Percentiles rank a stretch among this genome's conserved stretches.
Conservation (phyloP, 176 grass and related monocot species). For the Thalia dealbata region DNA sequence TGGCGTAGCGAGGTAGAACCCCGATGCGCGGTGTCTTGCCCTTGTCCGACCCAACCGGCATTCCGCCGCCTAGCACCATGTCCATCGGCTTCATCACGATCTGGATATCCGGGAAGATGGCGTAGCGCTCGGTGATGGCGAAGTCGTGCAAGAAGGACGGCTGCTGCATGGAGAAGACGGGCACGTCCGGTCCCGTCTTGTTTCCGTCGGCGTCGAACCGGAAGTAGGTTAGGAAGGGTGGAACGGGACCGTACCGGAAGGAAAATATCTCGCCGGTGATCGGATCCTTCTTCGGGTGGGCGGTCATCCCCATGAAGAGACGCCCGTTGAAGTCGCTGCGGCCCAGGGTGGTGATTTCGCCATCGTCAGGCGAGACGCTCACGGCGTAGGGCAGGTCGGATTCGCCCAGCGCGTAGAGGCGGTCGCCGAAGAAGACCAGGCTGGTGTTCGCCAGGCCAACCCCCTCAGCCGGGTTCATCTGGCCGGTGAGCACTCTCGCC, state of each 20-base stretch:
- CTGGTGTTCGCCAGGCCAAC: slow-evolving; percentile 79
- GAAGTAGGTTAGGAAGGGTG: slow-evolving; percentile 85
- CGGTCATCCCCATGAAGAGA: slow-evolving; percentile 77
- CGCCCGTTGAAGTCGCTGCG: slow-evolving; percentile 57
- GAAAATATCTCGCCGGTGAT: slow-evolving; percentile 64
- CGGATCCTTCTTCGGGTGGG: slow-evolving; percentile 76
- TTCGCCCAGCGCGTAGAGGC: slow-evolving; percentile 78
- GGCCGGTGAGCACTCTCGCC: slow-evolving; percentile 68
- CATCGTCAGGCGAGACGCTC: slow-evolving; percentile 34
- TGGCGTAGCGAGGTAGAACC: slow-evolving; percentile 54
- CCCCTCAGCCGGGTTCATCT: slow-evolving; percentile 64
- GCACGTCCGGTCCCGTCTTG: slow-evolving; percentile 61
- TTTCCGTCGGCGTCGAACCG: slow-evolving; percentile 60
- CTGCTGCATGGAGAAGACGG: slow-evolving; percentile 63
- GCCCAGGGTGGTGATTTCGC: slow-evolving; percentile 52
- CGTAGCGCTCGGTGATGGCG: slow-evolving; percentile 59
- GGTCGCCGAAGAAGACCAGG: slow-evolving; percentile 59
- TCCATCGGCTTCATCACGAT: slow-evolving; percentile 90
- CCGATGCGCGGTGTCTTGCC: slow-evolving; percentile 66
- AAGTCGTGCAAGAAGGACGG: slow-evolving; percentile 83
- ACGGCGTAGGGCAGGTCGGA: slow-evolving; percentile 77
- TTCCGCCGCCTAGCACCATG: slow-evolving; percentile 48
- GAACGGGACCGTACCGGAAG: slow-evolving; percentile 65
- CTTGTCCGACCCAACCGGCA: slow-evolving; percentile 43
- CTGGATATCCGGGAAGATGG: slow-evolving; percentile 61